Base-by-base conservation (phyloP, 345 rosid genomes). In the Camelina neglecta region DNA sequence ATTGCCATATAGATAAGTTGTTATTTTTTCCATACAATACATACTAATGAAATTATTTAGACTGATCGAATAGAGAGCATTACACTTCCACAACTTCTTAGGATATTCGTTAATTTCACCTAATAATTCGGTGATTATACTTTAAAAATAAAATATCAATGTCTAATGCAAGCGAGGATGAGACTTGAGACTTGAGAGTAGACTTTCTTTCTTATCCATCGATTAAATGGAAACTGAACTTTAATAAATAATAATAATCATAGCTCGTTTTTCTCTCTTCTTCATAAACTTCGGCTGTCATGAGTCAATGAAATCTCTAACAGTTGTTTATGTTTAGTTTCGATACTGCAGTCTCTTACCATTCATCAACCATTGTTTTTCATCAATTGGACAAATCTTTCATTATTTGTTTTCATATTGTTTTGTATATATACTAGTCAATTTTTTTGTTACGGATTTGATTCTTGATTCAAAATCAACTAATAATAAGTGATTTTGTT, bases 71-170 rank as follows among this genome's bases (percentile, higher is more conserved):
- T 36, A 45, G 9, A 55, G 75, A 71, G 72, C 80, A 77, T 71
- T 64, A 77, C 75, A 77, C 66, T 63, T 56, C 80, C 75, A 56
- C 80, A 77, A 64, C 75, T 71, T 71, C 57, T 70, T 63, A 48
- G 59, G 75, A 56, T 77, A 77, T 77, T 77, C 66, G 47, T 29
- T 29, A 29, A 29, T 4, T 76, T 69, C 54, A 70, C 60, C 80
- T 47, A 76, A 76, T 76, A 48, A 76, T 57, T 70, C 39, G 71
- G 53, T 76, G 54, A 70, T 70, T 39, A 42, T 35, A 69, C 62
- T 8, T 5, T 5, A 12, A 29, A 66, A 68, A 13, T 51, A 67
- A 33, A 51, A 58, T 39, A 31, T 26, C 18, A 29, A 39, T 38
- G 20, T 41, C 69, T 60, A 41, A 50, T 60, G 74, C 74, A 38